A percentile compares a stretch with the other conserved stretches of the same genome.
Conservation (phyloP, 2,329 filamentous ascomycete species). For the Fusarium domesticum region DNA sequence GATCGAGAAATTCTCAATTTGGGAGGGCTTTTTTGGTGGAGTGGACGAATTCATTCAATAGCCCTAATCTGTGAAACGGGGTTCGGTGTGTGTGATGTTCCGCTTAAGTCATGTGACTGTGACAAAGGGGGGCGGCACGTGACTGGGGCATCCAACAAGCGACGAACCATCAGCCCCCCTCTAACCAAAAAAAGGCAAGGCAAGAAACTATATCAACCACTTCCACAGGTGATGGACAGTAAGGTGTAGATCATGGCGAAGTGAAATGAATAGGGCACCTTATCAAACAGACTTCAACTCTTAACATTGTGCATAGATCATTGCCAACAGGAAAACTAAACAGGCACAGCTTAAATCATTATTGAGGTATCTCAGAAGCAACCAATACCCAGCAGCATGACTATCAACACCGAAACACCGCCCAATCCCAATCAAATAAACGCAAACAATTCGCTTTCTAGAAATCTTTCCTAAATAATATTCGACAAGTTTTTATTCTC, state of each 20-base stretch:
- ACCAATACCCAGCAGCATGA: not conserved
- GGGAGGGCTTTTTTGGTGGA: constrained; percentile 38
- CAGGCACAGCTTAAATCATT: not conserved
- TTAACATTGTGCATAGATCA: too few relatives aligned
- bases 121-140: constrained; percentile 10
- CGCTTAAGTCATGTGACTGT: constrained; percentile 31
- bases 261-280: too few relatives aligned
- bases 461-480: not conserved
- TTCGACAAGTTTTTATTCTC: not conserved
- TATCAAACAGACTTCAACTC: too few relatives aligned
- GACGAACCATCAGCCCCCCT: too few relatives aligned
- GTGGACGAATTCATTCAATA: constrained; percentile 32
- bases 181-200: too few relatives aligned
- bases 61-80: constrained; percentile 36
- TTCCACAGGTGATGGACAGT: too few relatives aligned
- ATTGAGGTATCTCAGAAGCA: not conserved
- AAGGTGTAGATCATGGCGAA: too few relatives aligned
- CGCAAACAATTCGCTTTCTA: not conserved
- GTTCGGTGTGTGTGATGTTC: constrained; percentile 22
- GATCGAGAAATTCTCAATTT: constrained; percentile 37
- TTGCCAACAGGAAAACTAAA: too few relatives aligned
- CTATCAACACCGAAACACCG: not conserved
- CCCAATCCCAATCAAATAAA: not conserved
- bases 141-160: constrained; percentile 17
- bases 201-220: too few relatives aligned